These are phyloP conservation scores for Neonectria sp. DNA, from an alignment of 2,329 filamentous ascomycete genomes.

Conservation along the genomic window DNA sequence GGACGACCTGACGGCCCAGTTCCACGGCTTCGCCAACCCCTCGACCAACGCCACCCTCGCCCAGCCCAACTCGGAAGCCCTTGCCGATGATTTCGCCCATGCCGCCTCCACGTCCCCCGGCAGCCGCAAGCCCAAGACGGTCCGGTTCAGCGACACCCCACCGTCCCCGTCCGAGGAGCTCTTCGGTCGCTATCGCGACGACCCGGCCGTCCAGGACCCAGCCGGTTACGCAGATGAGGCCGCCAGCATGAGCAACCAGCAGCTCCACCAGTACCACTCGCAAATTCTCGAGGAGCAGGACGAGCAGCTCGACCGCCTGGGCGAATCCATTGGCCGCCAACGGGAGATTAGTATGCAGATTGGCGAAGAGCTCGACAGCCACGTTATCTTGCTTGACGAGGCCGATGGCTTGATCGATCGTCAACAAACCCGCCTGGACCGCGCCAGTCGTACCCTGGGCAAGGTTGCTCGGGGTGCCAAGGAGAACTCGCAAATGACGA, in stretches of 20 bases:
- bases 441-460: conserved; percentile 81
- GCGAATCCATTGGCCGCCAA: conserved; percentile 89
- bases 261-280: conserved; percentile 88
- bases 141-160: conserved; percentile 85
- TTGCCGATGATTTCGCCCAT: conserved; percentile 75
- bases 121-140: conserved; percentile 74
- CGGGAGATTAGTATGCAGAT: conserved; percentile 96
- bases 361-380: conserved; percentile 93
- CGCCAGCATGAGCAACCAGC: conserved; percentile 79
- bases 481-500: conserved; percentile 90
- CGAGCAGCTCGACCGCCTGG: conserved; percentile 89
- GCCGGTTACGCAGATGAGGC: conserved; percentile 74
- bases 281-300: conserved; percentile 91
- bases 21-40: conserved; percentile 75
- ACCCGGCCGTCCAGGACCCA: conserved; percentile 65
- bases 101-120: conserved; percentile 62
- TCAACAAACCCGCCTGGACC: conserved; percentile 82
- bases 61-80: conserved; percentile 75
- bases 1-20: conserved; percentile 83
- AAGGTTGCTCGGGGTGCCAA: conserved; percentile 80
- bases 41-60: conserved; percentile 66
- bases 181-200: conserved; percentile 77
- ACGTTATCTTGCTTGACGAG: conserved; percentile 91
- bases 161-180: conserved; percentile 58
- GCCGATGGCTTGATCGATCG: conserved; percentile 87